Conservation (phyloP, 495 filamentous ascomycete species). For the Penicillium ucsense region DNA sequence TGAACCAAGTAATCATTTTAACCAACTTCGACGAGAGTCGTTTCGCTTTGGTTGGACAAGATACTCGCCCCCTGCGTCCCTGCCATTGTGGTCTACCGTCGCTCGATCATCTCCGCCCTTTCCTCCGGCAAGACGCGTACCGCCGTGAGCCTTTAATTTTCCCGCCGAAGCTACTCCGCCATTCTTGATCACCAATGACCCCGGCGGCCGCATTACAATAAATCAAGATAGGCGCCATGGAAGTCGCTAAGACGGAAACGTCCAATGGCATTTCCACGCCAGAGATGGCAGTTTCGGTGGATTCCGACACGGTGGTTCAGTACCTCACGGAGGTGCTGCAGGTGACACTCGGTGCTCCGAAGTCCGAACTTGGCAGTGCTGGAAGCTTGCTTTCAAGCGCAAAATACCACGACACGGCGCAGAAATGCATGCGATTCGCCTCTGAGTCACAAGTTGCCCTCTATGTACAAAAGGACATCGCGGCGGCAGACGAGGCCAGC, state of each 20-base stretch:
- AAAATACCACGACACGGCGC: constrained; percentile 64
- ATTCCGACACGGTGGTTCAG: constrained; percentile 59
- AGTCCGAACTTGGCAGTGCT: constrained; percentile 63
- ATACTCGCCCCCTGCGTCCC: too few species aligned
- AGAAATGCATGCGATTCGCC: constrained; percentile 82
- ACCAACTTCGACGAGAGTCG: too few species aligned
- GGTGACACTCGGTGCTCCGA: constrained; percentile 76
- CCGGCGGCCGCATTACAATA: constrained; percentile 13
- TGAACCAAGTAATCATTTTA: too few species aligned
- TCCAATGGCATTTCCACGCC: constrained; percentile 38
- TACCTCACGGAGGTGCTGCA: constrained; percentile 70
- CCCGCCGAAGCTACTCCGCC: constrained; percentile 10
- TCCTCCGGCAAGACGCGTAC: constrained; percentile 10
- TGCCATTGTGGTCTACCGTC: neutral
- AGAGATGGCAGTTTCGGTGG: constrained; percentile 33
- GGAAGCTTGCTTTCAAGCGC: constrained; percentile 73
- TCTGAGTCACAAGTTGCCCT: constrained; percentile 76
- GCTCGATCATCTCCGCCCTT: neutral
- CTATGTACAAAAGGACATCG: constrained; percentile 80
- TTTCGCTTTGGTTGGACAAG: too few species aligned
- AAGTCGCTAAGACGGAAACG: constrained; percentile 39
- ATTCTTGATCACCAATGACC: constrained; percentile 23
- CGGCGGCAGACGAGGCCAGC: constrained; percentile 43
- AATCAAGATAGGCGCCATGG: constrained; percentile 27
- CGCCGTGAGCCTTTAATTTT: constrained; percentile 12